Conservation (phyloP, 2,329 filamentous ascomycete species). For the Aspergillus eucalypticola region DNA sequence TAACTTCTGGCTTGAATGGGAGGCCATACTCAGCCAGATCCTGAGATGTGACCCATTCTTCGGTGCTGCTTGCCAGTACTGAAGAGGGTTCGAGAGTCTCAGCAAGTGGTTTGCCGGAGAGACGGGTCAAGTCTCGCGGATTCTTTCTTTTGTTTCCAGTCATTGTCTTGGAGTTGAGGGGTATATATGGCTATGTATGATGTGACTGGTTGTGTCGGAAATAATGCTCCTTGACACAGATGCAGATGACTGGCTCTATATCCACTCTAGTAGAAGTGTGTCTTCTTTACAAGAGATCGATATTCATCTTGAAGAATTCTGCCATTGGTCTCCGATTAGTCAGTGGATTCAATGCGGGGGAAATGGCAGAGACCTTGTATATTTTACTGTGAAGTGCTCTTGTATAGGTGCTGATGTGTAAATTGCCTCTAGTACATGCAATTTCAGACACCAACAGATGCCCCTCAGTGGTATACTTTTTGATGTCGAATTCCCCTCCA, state of each 20-base stretch:
- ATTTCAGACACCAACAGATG: neutral
- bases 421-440: neutral
- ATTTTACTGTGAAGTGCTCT: neutral
- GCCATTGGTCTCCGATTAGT: conserved; percentile 3
- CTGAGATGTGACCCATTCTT: conserved; percentile 37
- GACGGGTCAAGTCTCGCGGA: conserved; percentile 24
- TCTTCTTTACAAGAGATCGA: neutral
- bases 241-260: neutral
- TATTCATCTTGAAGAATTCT: conserved; percentile 5
- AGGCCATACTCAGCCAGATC: conserved; percentile 31
- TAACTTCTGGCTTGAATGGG: conserved; percentile 30
- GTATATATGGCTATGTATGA: neutral
- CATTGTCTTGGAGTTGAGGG: conserved; percentile 13
- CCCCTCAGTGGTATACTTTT: neutral
- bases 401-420: neutral
- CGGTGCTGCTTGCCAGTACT: conserved; percentile 17
- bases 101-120: conserved; percentile 29
- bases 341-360: neutral
- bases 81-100: conserved; percentile 32
- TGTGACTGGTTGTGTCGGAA: neutral
- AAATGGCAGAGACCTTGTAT: neutral
- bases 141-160: conserved; percentile 21
- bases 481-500: neutral
- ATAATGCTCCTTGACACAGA: neutral
- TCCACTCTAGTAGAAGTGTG: neutral